Conservation (phyloP, 2,329 filamentous ascomycete species). For the Pseudogymnoascus sp. region DNA sequence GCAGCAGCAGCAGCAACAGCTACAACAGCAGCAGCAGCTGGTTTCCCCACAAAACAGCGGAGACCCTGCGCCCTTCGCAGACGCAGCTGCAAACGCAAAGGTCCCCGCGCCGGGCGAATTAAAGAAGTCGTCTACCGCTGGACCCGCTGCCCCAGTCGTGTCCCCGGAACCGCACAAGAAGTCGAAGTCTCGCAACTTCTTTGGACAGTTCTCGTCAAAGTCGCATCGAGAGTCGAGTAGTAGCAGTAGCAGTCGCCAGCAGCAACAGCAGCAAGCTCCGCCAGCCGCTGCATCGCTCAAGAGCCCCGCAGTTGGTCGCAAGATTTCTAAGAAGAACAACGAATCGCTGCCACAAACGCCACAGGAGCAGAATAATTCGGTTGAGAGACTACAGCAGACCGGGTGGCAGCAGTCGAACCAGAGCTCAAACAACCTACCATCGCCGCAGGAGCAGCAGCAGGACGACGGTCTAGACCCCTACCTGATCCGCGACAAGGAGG, state of each 20-base stretch:
- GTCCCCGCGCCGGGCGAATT: slow-evolving; percentile 10
- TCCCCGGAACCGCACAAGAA: neutral
- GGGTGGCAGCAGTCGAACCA: slow-evolving; percentile 28
- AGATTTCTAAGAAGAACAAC: slow-evolving; percentile 50
- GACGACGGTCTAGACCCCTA: slow-evolving; percentile 24
- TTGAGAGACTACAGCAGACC: slow-evolving; percentile 31
- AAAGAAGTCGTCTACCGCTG: neutral
- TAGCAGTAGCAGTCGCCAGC: neutral
- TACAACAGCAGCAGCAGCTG: slow-evolving; percentile 15
- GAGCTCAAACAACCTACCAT: slow-evolving; percentile 22
- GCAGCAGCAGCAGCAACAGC: slow-evolving; percentile 14
- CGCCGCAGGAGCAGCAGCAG: slow-evolving; percentile 25
- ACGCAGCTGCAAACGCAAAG: slow-evolving; percentile 23
- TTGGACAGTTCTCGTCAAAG: neutral
- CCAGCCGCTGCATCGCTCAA: slow-evolving; percentile 24
- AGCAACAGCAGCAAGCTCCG: slow-evolving; percentile 16
- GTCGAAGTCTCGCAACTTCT: slow-evolving; percentile 4
- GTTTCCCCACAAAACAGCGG: neutral
- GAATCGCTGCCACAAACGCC: slow-evolving; percentile 35
- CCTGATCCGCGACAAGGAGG: slow-evolving; percentile 20
- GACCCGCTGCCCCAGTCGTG: neutral
- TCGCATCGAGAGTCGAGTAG: neutral
- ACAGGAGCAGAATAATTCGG: slow-evolving; percentile 30
- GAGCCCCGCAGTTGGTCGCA: slow-evolving; percentile 40
- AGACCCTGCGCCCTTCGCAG: slow-evolving; percentile 11